phyloP scores from a whole-genome alignment of 768 basidiomycete species.

The Tylopilus balloui region DNA sequence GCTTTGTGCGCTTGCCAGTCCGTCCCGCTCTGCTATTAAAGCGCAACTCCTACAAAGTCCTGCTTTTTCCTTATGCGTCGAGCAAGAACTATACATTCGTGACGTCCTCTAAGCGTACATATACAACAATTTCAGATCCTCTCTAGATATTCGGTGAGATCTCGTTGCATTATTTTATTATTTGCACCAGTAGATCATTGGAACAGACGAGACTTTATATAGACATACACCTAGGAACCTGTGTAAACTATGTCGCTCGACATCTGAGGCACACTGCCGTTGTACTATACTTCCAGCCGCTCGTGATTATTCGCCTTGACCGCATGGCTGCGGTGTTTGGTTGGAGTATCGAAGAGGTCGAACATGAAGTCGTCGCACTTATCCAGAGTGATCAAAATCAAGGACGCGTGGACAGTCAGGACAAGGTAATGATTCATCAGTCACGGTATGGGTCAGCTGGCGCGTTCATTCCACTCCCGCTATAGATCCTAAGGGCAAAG shows the following conservation, averaged over 20 bases:
- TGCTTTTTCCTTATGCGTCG: slow-evolving; percentile 70
- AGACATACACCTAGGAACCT: slow-evolving; percentile 71
- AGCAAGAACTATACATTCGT: slow-evolving; percentile 81
- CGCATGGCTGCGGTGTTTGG: slow-evolving; percentile 87
- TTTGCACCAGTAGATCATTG: neutral
- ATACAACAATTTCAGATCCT: slow-evolving; percentile 80
- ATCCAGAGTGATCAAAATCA: slow-evolving; percentile 76
- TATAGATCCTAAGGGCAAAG: slow-evolving; percentile 73
- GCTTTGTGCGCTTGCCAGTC: slow-evolving; percentile 76
- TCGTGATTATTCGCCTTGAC: slow-evolving; percentile 75
- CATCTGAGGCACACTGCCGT: slow-evolving; percentile 76
- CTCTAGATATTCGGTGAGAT: slow-evolving; percentile 60
- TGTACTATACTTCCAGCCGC: slow-evolving; percentile 87
- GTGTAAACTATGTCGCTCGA: slow-evolving; percentile 60
- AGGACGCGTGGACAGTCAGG: slow-evolving; percentile 83
- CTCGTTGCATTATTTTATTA: neutral
- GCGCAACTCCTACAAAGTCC: slow-evolving; percentile 62
- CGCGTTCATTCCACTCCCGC: neutral
- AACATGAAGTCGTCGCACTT: slow-evolving; percentile 67
- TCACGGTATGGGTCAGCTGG: neutral
- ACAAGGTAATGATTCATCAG: slow-evolving; percentile 53
- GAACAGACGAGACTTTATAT: slow-evolving; percentile 70
- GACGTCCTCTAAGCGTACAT: slow-evolving; percentile 86
- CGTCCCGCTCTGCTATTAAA: slow-evolving; percentile 68
- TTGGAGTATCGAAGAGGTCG: slow-evolving; percentile 66